phyloP scores from a whole-genome alignment of 129 eudicot species.

The Sambucus nigra region DNA sequence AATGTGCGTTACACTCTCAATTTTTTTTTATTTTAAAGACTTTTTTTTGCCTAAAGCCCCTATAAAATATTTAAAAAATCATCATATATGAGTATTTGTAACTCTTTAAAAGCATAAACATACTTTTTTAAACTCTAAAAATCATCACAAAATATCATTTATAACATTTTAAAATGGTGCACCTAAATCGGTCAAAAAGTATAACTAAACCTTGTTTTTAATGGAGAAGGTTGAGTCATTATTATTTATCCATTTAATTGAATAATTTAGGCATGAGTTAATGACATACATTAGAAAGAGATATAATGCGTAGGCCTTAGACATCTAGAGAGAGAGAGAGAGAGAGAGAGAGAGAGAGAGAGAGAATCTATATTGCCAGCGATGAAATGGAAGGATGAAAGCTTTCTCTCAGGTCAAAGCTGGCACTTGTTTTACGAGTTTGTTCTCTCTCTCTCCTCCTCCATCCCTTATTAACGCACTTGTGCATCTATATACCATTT shows the following conservation, averaged over 20 bases:
- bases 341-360: conserved; percentile 18
- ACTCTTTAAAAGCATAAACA: too few relatives aligned
- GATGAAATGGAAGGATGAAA: conserved; percentile 46
- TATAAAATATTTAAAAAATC: too few relatives aligned
- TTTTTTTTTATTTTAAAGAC: too few relatives aligned
- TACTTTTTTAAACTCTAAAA: too few relatives aligned
- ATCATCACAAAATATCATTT: too few relatives aligned
- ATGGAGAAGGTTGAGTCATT: background rate
- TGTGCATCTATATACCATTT: conserved; percentile 9
- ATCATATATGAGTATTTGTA: too few relatives aligned
- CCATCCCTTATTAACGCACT: conserved; percentile 4
- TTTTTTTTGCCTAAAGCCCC: too few relatives aligned
- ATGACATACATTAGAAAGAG: too few relatives aligned
- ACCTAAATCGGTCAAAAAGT: too few relatives aligned
- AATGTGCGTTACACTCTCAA: too few relatives aligned
- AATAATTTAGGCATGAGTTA: background rate
- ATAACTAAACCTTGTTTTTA: background rate
- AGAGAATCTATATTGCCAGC: conserved; percentile 61
- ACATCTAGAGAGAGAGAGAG: conserved; percentile 1
- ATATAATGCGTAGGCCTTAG: background rate
- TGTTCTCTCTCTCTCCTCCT: conserved; percentile 12
- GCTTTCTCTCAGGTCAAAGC: conserved; percentile 62
- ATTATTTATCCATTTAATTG: background rate
- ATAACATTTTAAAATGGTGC: too few relatives aligned
- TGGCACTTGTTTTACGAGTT: conserved; percentile 40